These are phyloP conservation scores for Saitozyma sp. DNA, from an alignment of 768 basidiomycete genomes.

Conservation along the genomic window DNA sequence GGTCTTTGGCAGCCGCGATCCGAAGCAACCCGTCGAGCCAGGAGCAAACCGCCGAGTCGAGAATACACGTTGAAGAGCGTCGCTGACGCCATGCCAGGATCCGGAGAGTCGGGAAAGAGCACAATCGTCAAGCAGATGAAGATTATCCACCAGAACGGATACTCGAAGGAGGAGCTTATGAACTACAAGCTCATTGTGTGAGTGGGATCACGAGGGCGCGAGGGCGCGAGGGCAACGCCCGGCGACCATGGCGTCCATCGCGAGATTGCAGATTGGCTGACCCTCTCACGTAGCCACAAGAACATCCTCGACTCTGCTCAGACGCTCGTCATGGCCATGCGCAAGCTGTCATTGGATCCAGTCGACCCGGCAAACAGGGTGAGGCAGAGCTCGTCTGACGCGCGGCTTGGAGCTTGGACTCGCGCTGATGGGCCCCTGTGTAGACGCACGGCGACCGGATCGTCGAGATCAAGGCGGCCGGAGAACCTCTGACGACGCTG, in stretches of 20 bases:
- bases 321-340: conserved; percentile 78
- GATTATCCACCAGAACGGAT: conserved; percentile 93
- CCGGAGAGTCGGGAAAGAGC: conserved; percentile 90
- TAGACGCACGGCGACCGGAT: conserved; percentile 55
- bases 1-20: too few species aligned
- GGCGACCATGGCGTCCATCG: too few species aligned
- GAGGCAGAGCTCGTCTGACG: conserved; percentile 11
- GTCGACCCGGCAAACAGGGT: conserved; percentile 65
- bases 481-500: conserved; percentile 46
- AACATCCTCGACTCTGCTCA: conserved; percentile 86
- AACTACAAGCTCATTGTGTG: conserved; percentile 76
- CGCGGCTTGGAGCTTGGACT: neutral
- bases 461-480: conserved; percentile 55
- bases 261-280: neutral
- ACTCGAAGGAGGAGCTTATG: conserved; percentile 72
- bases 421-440: neutral
- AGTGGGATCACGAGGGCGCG: conserved; percentile 45
- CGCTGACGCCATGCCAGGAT: conserved; percentile 60
- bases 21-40: too few species aligned
- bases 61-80: neutral
- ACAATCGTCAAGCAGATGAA: conserved; percentile 99
- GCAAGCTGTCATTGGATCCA: conserved; percentile 79
- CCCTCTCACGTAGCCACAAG: conserved; percentile 35
- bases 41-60: neutral
- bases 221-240: too few species aligned